Conservation (phyloP, 2,329 filamentous ascomycete species). For the Fusarium ambrosium region DNA sequence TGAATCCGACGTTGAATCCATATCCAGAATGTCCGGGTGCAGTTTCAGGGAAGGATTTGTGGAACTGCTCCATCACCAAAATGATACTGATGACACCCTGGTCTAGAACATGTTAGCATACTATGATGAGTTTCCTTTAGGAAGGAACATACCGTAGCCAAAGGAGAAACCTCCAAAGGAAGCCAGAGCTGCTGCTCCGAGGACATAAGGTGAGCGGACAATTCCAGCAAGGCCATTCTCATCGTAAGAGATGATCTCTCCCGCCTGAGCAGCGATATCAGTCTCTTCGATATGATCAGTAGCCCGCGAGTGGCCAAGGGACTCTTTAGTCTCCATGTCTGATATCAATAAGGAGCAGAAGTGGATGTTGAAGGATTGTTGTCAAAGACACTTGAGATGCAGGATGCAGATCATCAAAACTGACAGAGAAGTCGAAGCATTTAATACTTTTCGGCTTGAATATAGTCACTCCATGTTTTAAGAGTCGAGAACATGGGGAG, state of each 20-base stretch:
- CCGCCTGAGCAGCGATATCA: constrained; percentile 4
- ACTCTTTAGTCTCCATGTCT: constrained; percentile 29
- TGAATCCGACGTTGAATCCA: constrained; percentile 49
- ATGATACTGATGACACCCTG: constrained; percentile 57
- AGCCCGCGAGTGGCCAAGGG: constrained; percentile 11
- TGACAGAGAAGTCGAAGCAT: not conserved
- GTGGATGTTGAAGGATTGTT: not conserved
- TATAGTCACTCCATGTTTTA: not conserved
- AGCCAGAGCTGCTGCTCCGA: constrained; percentile 58
- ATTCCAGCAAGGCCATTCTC: constrained; percentile 54
- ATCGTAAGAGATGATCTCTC: constrained; percentile 27
- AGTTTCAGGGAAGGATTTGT: constrained; percentile 52
- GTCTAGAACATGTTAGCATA: constrained; percentile 39
- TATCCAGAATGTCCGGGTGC: constrained; percentile 27
- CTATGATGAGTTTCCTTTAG: not conserved
- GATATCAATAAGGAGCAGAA: not conserved
- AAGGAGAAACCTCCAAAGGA: constrained; percentile 48
- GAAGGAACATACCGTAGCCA: constrained; percentile 18
- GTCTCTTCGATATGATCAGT: constrained; percentile 27
- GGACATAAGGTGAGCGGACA: constrained; percentile 55
- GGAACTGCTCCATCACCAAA: constrained; percentile 60
- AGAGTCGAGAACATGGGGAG: not conserved
- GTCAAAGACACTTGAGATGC: not conserved
- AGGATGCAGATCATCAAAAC: not conserved
- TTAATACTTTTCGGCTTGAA: not conserved